Base-by-base conservation (phyloP, 2,329 filamentous ascomycete genomes). In the Paecilomyces niveus region DNA sequence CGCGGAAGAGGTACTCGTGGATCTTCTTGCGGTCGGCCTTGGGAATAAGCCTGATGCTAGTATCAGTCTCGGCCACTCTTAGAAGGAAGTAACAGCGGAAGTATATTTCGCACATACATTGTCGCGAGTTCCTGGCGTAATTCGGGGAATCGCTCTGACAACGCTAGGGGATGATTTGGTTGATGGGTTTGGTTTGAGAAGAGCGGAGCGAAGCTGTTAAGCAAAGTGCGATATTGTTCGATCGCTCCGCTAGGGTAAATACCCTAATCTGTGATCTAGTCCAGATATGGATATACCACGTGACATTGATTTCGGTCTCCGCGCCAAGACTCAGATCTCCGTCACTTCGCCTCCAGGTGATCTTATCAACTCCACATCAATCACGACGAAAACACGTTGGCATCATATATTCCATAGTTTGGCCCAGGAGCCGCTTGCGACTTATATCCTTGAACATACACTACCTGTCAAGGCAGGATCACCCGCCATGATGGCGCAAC, bases 11-110 rank as follows among this genome's bases (percentile, higher is more conserved):
- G 89, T 93, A 96, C 89, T 93, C 93, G 87, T 99, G 94, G 84
- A 99, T 97, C 89, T 92, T 91, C 90, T 99, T 99, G 85, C 95
- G 92, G 85, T 99, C 94, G 81, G 91, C 89, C 89, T 97, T 97
- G 80, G 94, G 94, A 81, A 99, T 99, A 85, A 99, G 89, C 94
- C 89, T 92, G 70, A 11, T 39, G 18, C 57, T 59, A 61, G 35
- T 59, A 56, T 71, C 49, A 68, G 63, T 55, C 54, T 53, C 33
- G 31, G 21, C 53, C 18, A 39, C 57, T 29, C 33, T 33, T 24
- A 35, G 29, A 10, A 56, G 54, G 26, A 50, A 53, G 57, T 62
- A 15, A 50, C 58, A 55, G 24, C 22, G 49, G 39, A 57, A 54
- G 54, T 29, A 45, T 31, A 53, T 24, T 22, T 58, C 64, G 32